Conservation (phyloP, 2,329 filamentous ascomycete species). For the Colletotrichum orbiculare region DNA sequence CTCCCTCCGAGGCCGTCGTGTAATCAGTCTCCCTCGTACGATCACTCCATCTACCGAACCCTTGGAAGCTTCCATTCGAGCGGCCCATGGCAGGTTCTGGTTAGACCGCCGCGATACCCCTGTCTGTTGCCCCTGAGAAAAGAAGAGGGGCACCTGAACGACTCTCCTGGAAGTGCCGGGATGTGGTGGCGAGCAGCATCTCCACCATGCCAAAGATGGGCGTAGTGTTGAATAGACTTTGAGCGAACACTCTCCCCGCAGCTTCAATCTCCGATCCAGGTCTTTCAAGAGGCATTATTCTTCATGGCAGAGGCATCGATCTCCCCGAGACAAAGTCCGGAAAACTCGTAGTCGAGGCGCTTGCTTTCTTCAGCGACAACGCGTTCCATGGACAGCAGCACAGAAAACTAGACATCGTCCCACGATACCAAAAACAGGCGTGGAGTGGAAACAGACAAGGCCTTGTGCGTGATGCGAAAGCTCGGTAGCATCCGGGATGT, state of each 20-base stretch:
- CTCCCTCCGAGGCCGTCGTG: not conserved
- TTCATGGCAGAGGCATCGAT: not conserved
- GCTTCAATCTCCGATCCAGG: slow-evolving; percentile 26
- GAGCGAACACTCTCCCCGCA: slow-evolving; percentile 23
- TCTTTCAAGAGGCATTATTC: not conserved
- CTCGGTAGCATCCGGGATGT: slow-evolving; percentile 4
- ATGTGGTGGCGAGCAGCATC: slow-evolving; percentile 12
- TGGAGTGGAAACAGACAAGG: not conserved
- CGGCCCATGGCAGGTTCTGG: slow-evolving; percentile 15
- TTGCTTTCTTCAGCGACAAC: too few relatives aligned
- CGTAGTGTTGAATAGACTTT: slow-evolving; percentile 23
- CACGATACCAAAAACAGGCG: not conserved
- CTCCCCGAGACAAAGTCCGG: slow-evolving; percentile 25
- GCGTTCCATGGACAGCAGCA: not conserved
- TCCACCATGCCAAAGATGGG: not conserved
- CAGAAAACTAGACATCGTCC: not conserved
- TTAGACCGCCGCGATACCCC: slow-evolving; percentile 24
- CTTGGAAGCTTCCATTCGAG: not conserved
- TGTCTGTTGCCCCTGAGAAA: not conserved
- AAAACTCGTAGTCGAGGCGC: not conserved
- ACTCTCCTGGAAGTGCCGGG: slow-evolving; percentile 12
- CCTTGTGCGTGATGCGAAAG: not conserved
- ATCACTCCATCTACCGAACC: slow-evolving; percentile 6
- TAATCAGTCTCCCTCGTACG: slow-evolving; percentile 22
- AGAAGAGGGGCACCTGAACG: slow-evolving; percentile 11